Evolutionary conservation across 352 stramenopile species (phyloP).

Genomic region (Pseudoperonospora humuli): DNA sequence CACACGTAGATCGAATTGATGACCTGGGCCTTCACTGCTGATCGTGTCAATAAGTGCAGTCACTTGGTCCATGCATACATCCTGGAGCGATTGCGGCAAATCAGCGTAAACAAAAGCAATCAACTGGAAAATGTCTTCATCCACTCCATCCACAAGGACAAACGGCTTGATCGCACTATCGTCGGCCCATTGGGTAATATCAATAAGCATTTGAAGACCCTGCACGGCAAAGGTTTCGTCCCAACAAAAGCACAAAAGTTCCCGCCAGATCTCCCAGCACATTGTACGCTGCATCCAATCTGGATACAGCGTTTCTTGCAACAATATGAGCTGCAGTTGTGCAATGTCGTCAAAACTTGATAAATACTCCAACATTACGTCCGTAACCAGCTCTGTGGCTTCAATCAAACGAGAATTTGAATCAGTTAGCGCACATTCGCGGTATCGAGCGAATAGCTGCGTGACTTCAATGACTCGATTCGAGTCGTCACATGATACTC

Average conservation of each 20-base stretch:
- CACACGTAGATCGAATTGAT: constrained; percentile 32
- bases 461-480: constrained; percentile 17
- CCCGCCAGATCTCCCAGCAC: constrained; percentile 48
- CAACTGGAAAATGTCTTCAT: constrained; percentile 31
- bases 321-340: constrained; percentile 36
- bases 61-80: constrained; percentile 36
- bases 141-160: constrained; percentile 24
- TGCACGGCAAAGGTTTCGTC: constrained; percentile 24
- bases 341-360: constrained; percentile 16
- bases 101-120: constrained; percentile 41
- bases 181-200: constrained; percentile 26
- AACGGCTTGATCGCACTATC: background rate
- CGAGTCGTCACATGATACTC: constrained; percentile 7
- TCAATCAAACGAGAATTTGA: constrained; percentile 8
- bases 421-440: constrained; percentile 22
- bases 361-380: constrained; percentile 34
- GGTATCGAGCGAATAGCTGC: constrained; percentile 33
- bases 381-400: constrained; percentile 22
- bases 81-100: constrained; percentile 30
- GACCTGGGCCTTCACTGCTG: constrained; percentile 44
- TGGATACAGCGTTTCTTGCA: constrained; percentile 48
- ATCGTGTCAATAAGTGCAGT: constrained; percentile 38
- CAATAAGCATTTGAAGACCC: constrained; percentile 30
- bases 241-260: constrained; percentile 51
- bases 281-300: constrained; percentile 31